Percentiles rank a stretch among this genome's conserved stretches.
Conservation (phyloP, 768 basidiomycete species). For the Lentinula raphanica region DNA sequence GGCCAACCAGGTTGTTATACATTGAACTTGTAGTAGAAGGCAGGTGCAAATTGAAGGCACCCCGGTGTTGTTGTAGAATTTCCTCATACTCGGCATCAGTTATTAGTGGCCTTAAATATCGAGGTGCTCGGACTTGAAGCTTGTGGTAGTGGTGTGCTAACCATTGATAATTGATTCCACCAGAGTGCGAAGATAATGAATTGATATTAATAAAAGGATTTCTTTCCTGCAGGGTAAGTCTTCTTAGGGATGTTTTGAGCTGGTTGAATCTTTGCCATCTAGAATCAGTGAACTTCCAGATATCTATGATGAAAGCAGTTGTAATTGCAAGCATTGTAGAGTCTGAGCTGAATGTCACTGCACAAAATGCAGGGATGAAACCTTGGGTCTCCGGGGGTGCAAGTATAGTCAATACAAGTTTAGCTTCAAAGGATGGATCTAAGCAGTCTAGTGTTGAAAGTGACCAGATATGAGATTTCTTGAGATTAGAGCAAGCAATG, state of each 20-base stretch:
- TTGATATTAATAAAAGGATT: too few species aligned
- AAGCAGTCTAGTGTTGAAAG: neutral
- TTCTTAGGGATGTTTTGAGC: neutral
- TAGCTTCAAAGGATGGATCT: neutral
- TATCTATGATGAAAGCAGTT: neutral
- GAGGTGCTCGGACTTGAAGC: neutral
- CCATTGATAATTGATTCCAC: neutral
- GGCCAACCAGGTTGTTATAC: too few species aligned
- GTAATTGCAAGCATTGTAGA: neutral
- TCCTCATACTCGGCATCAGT: neutral
- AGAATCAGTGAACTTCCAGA: neutral
- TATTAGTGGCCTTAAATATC: neutral
- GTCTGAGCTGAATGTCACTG: neutral
- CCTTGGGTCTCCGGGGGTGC: neutral
- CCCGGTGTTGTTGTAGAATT: neutral
- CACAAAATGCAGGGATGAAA: neutral
- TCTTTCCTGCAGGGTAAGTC: neutral
- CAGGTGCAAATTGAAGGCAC: neutral
- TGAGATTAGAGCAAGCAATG: neutral
- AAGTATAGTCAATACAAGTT: neutral
- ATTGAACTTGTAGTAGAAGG: neutral
- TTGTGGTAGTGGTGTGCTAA: neutral
- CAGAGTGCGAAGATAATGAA: neutral
- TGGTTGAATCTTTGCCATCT: neutral
- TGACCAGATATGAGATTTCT: neutral